Evolutionary conservation across 2,329 filamentous ascomycete genomes (phyloP), one percentile per base, ranked within the genome.

Genomic region (Penicillium verrucosum): DNA sequence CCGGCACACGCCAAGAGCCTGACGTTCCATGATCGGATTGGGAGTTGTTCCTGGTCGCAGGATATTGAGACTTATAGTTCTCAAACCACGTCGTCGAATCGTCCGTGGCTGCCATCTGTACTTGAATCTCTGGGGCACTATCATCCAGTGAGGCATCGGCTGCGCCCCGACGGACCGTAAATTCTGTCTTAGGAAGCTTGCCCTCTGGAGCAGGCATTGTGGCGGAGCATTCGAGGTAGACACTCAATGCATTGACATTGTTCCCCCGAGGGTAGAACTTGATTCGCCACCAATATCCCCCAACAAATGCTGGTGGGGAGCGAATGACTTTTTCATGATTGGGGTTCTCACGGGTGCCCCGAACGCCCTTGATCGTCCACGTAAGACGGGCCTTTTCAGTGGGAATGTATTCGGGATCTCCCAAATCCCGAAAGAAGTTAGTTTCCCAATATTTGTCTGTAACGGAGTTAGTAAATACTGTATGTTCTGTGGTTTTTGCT

Each of bases 261-360:
- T 86, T 85, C 21, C 85, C 85, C 43, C 79, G 79, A 2, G 85
- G 85, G 62, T 84, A 86, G 66, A 86, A 83, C 68, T 87, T 87
- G 74, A 87, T 82, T 54, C 81, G 83, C 84, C 84, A 87, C 67
- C 85, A 84, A 59, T 82, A 80, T 21, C 82, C 84, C 21, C 82
- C 85, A 55, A 87, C 75, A 27, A 72, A 78, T 11, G 83, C 80
- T 6, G 78, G 67, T 0, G 79, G 81, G 6, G 85, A 87, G 30
- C 80, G 80, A 79, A 86, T 84, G 60, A 86, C 75, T 40, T 80
- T 76, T 37, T 81, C 79, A 41, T 78, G 78, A 65, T 86, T 86
- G 3, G 84, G 84, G 3, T 79, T 79, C 47, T 86, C 82, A 49
- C 77, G 80, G 12, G 83, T 86, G 47, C 85, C 85, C 58, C 85